Base-by-base conservation (phyloP, 495 filamentous ascomycete genomes). In the Annulohypoxylon bovei region DNA sequence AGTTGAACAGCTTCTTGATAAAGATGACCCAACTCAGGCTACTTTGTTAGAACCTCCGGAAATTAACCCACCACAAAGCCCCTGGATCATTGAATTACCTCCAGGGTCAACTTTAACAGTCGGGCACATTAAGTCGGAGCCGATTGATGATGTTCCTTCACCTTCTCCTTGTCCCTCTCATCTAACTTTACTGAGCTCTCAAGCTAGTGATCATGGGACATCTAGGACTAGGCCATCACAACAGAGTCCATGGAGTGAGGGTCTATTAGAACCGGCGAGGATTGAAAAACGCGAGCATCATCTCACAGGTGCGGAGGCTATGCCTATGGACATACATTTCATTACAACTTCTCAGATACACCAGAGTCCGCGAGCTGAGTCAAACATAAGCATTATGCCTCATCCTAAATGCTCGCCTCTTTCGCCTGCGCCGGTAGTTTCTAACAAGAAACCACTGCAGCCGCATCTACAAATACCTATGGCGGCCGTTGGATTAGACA, bases 191-290 rank as follows among this genome's bases (percentile, higher is more conserved):
- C 28, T 59, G 22, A 49, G 22, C 18, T 62, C 52, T 20, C 62
- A 63, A n/a, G 6, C 32, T 16, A 49, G 11, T 12, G 42, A 9
- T 9, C 18, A 61, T 35, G 49, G 42, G 9, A 58, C 23, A 6
- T 37, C 70, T 14, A n/a, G 18, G 6, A 67, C 72, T 20, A 54
- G 40, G 23, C 54, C 68, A 40, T 77, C 70, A 27, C 75, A 77
- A 49, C 75, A 77, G 44, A 77, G 70, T 28, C 75, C 75, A 1
- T 77, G 75, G 75, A 20, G n/a, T 20, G 35, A 6, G 30, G 62
- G 47, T n/a, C 23, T 37, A n/a, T 20, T 40, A 11, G 58, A 52
- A 42, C 35, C 50, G 7, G 18, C n/a, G 18, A 61, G 25, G 22
- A 20, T 11, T 27, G 35, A 54, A 16, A 30, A 25, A 14, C 50